These are phyloP conservation scores for Ustanciosporium gigantosporum DNA, from an alignment of 1,284 basidiomycete species.

Conservation along the genomic window DNA sequence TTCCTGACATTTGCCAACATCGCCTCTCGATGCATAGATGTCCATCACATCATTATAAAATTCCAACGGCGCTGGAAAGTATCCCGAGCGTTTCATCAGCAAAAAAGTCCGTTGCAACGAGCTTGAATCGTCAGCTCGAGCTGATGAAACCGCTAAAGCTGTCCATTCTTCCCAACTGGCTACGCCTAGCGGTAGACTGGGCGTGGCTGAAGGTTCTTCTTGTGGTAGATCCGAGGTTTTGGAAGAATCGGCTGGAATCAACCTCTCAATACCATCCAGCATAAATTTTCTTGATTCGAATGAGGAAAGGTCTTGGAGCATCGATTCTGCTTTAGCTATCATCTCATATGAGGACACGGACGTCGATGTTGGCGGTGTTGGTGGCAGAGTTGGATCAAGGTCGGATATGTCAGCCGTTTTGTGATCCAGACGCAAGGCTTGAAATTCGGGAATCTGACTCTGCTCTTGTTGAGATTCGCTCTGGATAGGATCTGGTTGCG, in stretches of 20 bases:
- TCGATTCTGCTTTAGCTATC: conserved; percentile 10
- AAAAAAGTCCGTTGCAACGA: conserved; percentile 17
- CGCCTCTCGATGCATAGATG: conserved; percentile 65
- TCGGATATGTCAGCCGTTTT: too few relatives aligned
- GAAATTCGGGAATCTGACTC: not conserved
- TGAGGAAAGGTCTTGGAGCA: conserved; percentile 19
- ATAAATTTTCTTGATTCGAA: conserved; percentile 14
- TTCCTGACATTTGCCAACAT: conserved; percentile 57
- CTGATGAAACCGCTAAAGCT: conserved; percentile 41
- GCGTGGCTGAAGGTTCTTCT: not conserved
- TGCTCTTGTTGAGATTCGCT: too few relatives aligned
- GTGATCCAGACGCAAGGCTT: not conserved
- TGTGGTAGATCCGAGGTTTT: not conserved
- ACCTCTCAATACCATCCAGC: conserved; percentile 24
- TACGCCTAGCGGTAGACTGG: conserved; percentile 22
- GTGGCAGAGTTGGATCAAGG: not conserved
- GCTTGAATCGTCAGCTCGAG: conserved; percentile 15
- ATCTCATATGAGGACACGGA: too few relatives aligned
- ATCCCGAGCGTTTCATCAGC: conserved; percentile 29
- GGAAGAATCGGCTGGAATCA: conserved; percentile 1
- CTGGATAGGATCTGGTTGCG: not conserved
- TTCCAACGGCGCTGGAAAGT: conserved; percentile 23
- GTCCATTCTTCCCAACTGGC: conserved; percentile 41
- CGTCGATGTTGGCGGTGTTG: not conserved
- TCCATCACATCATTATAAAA: conserved; percentile 63